Evolutionary conservation across 805 yeast genomes (phyloP), one percentile per base, ranked within the genome.

Genomic region (Starmera caribaea): DNA sequence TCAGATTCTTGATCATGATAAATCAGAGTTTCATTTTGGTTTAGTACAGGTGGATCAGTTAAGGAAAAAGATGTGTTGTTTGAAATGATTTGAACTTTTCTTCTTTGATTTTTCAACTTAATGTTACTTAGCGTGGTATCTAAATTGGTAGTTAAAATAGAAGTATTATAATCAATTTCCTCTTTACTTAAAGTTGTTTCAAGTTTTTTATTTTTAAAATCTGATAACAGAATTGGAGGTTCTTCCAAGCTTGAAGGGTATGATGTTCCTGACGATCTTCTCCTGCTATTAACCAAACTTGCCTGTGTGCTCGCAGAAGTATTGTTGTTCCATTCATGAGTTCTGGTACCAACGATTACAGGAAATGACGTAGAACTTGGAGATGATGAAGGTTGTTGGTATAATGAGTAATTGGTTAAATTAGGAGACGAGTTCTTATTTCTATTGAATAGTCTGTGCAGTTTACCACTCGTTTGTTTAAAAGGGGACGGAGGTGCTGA

Each of bases 241-340:
- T 21, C 26, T 21, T 21, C 26, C 6, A 21, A 21, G 26, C 26
- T 21, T 21, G 26, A 21, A 21, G 26, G 26, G 6, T 21, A 21
- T 6, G 37, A 35, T 4, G 38, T 29, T n/a, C 21, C 27, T 3
- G 32, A n/a, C 4, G 38, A 36, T 10, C 13, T 15, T 29, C 32
- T 8, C 3, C 17, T 24, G 26, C 8, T 21, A 9, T 21, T 21
- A 7, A 21, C 8, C 8, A 21, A 2, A 21, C 26, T 21, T 21
- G 26, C 26, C 26, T 21, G 26, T 7, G 26, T 21, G 26, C 26
- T 21, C 8, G 26, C 8, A 21, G 26, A 21, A 21, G 32, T 12
- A n/a, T 32, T 43, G 10, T 45, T 51, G 0, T 74, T 74, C 76
- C 76, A 71, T 33, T 69, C 70, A 45, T 71, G 75, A 11, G 68